Conservation (phyloP, 2,329 filamentous ascomycete species). For the Pseudocercospora cruenta region DNA sequence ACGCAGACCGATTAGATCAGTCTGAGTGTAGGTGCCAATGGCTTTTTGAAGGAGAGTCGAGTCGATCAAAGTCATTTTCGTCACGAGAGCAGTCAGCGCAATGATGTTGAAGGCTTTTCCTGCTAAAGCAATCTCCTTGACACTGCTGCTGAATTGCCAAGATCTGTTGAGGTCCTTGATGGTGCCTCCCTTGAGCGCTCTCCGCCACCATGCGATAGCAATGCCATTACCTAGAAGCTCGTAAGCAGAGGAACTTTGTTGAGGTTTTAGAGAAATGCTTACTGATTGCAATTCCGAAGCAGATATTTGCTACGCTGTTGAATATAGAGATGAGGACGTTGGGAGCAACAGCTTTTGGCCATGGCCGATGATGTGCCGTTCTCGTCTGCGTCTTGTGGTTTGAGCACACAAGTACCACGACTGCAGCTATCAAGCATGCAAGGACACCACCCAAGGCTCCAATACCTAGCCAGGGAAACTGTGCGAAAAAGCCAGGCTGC, state of each 20-base stretch:
- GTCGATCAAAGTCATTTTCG: conserved; percentile 32
- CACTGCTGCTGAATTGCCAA: conserved; percentile 29
- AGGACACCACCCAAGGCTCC: conserved; percentile 3
- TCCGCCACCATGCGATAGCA: conserved; percentile 32
- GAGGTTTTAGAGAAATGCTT: not conserved
- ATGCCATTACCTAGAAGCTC: conserved; percentile 25
- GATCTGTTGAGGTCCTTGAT: conserved; percentile 30
- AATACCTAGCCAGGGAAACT: conserved; percentile 10
- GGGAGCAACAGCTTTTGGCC: conserved; percentile 21
- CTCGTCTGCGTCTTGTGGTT: conserved; percentile 7
- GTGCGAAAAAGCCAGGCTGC: conserved; percentile 8
- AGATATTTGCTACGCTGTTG: conserved; percentile 26
- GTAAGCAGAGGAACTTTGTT: too few species aligned
- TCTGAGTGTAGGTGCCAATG: conserved; percentile 4
- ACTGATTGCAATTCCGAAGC: conserved; percentile 29
- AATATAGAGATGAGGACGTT: conserved; percentile 25
- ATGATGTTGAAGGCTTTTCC: conserved; percentile 33
- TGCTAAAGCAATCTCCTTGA: conserved; percentile 23
- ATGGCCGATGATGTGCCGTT: not conserved
- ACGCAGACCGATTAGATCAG: not conserved
- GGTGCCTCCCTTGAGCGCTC: conserved; percentile 28
- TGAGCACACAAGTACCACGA: conserved; percentile 3
- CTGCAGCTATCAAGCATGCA: not conserved
- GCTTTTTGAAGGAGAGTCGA: conserved; percentile 26
- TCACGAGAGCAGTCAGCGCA: conserved; percentile 29